Evolutionary conservation across 768 basidiomycete genomes (phyloP).

Genomic region (Pholiota molesta): DNA sequence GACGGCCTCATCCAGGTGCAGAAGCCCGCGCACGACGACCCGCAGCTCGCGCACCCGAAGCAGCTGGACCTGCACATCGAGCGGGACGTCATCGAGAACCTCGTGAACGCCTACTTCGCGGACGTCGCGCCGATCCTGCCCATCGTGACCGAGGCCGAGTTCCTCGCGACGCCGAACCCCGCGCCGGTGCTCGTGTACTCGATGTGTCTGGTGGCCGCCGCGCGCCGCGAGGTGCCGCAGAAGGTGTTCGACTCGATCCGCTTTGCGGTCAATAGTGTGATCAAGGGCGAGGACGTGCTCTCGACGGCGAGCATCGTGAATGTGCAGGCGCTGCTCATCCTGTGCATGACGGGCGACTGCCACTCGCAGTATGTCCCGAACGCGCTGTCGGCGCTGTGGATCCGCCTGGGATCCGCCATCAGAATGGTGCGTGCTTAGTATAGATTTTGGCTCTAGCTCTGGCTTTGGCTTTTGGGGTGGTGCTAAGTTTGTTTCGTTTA

Average conservation of each 20-base stretch:
- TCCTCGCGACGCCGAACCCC: constrained; percentile 72
- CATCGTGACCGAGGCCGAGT: constrained; percentile 86
- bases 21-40: constrained; percentile 61
- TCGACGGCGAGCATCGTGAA: constrained; percentile 86
- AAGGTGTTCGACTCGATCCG: constrained; percentile 90
- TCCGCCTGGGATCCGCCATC: constrained; percentile 86
- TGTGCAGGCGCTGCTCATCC: constrained; percentile 83
- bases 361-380: constrained; percentile 90
- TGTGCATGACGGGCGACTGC: constrained; percentile 87
- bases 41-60: constrained; percentile 55
- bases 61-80: constrained; percentile 76
- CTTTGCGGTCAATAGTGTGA: constrained; percentile 81
- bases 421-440: constrained; percentile 71
- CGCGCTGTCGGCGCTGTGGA: constrained; percentile 84
- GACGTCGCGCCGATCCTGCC: constrained; percentile 91
- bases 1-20: constrained; percentile 88
- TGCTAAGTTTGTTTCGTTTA: constrained; percentile 29
- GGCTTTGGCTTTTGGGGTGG: not conserved
- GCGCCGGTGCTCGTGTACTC: constrained; percentile 88
- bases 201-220: constrained; percentile 91
- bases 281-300: constrained; percentile 90
- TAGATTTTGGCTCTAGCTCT: not conserved
- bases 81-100: constrained; percentile 73
- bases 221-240: constrained; percentile 82
- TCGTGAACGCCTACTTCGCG: constrained; percentile 90